Percentiles rank a stretch among this genome's conserved stretches.
Evolutionary conservation across 1,284 basidiomycete species (phyloP).

Genomic region (Cutaneotrichosporon sp.): DNA sequence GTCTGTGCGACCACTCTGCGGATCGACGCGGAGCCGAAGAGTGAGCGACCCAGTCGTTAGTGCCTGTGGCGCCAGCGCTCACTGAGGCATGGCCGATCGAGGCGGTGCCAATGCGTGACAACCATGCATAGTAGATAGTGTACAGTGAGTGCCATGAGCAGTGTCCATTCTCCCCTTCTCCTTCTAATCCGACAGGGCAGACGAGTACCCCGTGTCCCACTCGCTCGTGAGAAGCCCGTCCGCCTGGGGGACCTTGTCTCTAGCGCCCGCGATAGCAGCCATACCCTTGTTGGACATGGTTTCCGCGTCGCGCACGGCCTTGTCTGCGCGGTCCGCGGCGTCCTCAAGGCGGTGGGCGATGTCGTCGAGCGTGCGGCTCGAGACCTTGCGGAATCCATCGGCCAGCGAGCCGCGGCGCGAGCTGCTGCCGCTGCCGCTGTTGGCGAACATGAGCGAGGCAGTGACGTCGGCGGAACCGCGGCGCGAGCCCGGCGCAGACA

Average conservation of each 20-base stretch:
- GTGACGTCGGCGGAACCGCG: not conserved
- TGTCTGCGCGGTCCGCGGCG: not conserved
- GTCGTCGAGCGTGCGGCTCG: not conserved
- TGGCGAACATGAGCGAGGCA: not conserved
- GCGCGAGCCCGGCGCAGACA: not conserved
- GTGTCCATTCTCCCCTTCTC: no score
- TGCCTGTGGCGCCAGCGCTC: no score
- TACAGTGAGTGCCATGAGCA: no score
- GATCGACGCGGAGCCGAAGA: no score
- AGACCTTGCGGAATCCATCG: not conserved
- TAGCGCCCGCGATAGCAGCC: not conserved
- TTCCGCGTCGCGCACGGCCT: not conserved
- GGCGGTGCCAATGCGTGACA: not conserved
- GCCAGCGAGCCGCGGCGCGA: not conserved
- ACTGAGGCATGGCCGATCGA: no score
- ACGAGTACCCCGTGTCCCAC: not conserved
- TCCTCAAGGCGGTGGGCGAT: not conserved
- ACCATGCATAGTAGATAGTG: no score
- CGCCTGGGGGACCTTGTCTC: no score
- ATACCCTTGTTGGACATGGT: not conserved
- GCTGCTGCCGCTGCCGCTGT: not conserved
- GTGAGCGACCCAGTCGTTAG: no score
- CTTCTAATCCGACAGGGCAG: conserved; percentile 1
- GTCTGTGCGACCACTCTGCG: no score
- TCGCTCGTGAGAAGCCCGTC: no score